Base-by-base conservation (phyloP, 1,284 basidiomycete species). In the Flammula alnicola region DNA sequence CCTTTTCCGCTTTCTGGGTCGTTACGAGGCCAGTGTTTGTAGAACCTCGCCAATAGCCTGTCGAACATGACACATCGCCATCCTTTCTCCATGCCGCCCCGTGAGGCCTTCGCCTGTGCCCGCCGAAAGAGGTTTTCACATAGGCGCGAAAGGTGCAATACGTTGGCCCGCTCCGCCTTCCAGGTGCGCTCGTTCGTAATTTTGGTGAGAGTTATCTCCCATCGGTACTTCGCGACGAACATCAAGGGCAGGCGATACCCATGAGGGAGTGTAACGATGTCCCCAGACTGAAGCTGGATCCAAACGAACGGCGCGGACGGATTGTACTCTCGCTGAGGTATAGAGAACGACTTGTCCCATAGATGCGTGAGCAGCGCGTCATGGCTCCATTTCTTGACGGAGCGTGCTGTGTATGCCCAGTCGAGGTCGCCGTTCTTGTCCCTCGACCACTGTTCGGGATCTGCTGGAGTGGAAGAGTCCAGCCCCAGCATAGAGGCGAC, bases 31-130 rank as follows among this genome's bases (percentile, higher is more conserved):
- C 51, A 56, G 35, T 49, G 40, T 22, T 58, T 58, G 27, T 58
- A 58, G 23, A 58, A 56, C 26, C 57, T 42, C 8, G 54, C 50
- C n/a, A 58, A 39, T 11, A 58, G 42, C 40, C 57, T 39, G 43
- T 58, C 57, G 33, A 58, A 58, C 49, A 56, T 52, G n/a, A 52
- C 29, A 35, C 57, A 56, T 14, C 57, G 27, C 57, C 57, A 58
- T 4, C 49, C 49, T 45, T 56, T 58, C 50, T 58, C 57, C 57
- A 58, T 58, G n/a, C 54, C 57, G 14, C 57, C 46, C 42, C 17
- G 45, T 26, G 40, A 41, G 4, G 44, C 51, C 41, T 56, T 58
- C 9, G 50, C 47, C 11, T 50, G 45, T 10, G 57, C 57, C 27
- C 54, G 37, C 12, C 47, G 41, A 23, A 58, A 51, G 11, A 58